These are phyloP conservation scores for Guyanaporus albipodus DNA, from an alignment of 768 basidiomycete genomes.

Conservation along the genomic window DNA sequence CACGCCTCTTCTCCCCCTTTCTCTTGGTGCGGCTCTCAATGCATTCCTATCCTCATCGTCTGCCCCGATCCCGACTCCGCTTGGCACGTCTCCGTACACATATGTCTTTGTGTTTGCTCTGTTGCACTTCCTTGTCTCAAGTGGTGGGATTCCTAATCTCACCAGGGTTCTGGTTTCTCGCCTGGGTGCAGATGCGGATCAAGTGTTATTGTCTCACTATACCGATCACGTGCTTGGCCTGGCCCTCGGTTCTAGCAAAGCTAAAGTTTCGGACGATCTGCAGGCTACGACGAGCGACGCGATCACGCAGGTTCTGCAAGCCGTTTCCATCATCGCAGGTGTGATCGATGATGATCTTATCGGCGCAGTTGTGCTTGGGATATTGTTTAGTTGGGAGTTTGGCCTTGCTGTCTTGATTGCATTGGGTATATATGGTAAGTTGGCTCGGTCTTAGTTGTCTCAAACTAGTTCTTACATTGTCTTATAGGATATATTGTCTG, in stretches of 20 bases:
- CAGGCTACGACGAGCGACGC: constrained; percentile 6
- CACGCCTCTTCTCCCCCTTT: constrained; percentile 66
- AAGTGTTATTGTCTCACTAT: constrained; percentile 54
- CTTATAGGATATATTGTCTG: constrained; percentile 16
- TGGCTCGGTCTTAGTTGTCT: not conserved
- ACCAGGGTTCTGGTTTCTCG: constrained; percentile 77
- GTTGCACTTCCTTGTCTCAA: constrained; percentile 71
- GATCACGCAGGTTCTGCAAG: constrained; percentile 16
- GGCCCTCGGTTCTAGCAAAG: constrained; percentile 76
- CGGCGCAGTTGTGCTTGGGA: constrained; percentile 63
- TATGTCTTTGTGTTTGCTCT: constrained; percentile 65
- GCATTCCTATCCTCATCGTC: constrained; percentile 17
- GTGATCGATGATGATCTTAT: constrained; percentile 76
- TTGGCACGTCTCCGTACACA: constrained; percentile 56
- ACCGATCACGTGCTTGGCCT: constrained; percentile 87
- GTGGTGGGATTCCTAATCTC: constrained; percentile 69
- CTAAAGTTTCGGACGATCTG: constrained; percentile 71
- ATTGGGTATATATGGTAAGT: constrained; percentile 68
- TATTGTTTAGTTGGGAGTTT: constrained; percentile 63
- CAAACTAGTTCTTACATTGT: not conserved
- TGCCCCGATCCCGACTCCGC: constrained; percentile 18
- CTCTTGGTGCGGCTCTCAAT: constrained; percentile 48
- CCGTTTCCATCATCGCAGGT: constrained; percentile 63
- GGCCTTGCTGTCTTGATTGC: constrained; percentile 66
- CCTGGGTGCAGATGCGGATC: constrained; percentile 85